Conservation (phyloP, 1,284 basidiomycete genomes). For the Gymnopus androsaceus region DNA sequence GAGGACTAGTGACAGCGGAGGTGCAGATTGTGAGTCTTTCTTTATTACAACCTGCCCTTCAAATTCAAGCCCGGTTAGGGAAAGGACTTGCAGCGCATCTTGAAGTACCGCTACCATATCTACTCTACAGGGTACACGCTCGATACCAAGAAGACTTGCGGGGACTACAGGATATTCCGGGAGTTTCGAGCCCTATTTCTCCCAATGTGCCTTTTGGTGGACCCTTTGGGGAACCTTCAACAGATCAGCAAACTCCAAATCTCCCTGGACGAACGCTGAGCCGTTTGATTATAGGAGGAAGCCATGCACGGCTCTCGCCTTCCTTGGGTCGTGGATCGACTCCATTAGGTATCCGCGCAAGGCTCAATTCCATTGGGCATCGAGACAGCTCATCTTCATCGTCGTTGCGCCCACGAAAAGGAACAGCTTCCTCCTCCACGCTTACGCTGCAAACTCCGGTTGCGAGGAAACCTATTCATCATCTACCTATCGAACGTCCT, state of each 20-base stretch:
- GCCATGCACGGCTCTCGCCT: conserved; percentile 34
- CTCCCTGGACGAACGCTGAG: conserved; percentile 13
- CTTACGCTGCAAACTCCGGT: conserved; percentile 59
- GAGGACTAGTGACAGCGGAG: conserved; percentile 63
- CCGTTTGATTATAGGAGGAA: too few relatives aligned
- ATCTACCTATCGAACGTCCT: conserved; percentile 20
- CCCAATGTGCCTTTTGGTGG: conserved; percentile 34
- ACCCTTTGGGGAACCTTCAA: neutral
- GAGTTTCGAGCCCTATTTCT: conserved; percentile 49
- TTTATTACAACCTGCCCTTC: neutral
- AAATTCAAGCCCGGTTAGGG: conserved; percentile 47
- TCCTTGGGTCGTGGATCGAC: conserved; percentile 43
- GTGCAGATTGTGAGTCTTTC: conserved; percentile 69
- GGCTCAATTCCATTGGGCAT: conserved; percentile 65
- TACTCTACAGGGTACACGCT: conserved; percentile 76
- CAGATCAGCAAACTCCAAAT: neutral
- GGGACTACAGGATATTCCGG: conserved; percentile 68
- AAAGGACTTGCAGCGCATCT: conserved; percentile 77
- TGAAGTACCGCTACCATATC: conserved; percentile 76
- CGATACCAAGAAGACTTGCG: conserved; percentile 80
- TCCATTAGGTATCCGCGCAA: conserved; percentile 64
- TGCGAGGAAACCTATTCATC: conserved; percentile 35
- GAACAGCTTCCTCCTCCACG: conserved; percentile 61
- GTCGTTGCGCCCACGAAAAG: conserved; percentile 45
- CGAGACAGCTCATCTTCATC: conserved; percentile 30